Evolutionary conservation across 179 eudicot species (phyloP).

Genomic region (Beta lomatogona): DNA sequence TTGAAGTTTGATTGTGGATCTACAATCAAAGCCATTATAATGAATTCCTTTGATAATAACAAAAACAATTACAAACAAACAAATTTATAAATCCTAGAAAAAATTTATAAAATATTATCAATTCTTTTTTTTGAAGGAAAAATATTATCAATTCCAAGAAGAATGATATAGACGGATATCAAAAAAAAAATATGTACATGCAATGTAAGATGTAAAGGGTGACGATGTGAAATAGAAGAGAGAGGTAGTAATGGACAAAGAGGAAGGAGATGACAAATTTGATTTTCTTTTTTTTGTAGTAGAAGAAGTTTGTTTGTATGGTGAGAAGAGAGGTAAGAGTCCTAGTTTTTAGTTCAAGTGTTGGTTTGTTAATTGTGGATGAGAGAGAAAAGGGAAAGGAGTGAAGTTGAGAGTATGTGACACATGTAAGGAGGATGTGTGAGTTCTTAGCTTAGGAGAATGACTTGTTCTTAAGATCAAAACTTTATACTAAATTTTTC

Average conservation of each 20-base stretch:
- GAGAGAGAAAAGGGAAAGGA: slow-evolving; percentile 47
- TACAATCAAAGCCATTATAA: slow-evolving; percentile 52
- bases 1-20: slow-evolving; percentile 67
- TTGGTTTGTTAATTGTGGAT: slow-evolving; percentile 41
- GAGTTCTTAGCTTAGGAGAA: slow-evolving; percentile 12
- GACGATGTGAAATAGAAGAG: neutral
- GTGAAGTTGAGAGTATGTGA: slow-evolving; percentile 38
- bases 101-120: neutral
- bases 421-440: slow-evolving; percentile 36
- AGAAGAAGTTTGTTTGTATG: slow-evolving; percentile 33
- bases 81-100: neutral
- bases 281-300: slow-evolving; percentile 20
- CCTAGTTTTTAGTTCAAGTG: slow-evolving; percentile 74
- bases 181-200: slow-evolving; percentile 6
- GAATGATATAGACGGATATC: neutral
- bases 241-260: slow-evolving; percentile 3
- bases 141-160: neutral
- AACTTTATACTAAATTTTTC: neutral
- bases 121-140: neutral
- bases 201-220: neutral
- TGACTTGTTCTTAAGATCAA: slow-evolving; percentile 30
- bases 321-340: slow-evolving; percentile 36
- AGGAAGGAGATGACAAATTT: neutral
- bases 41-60: neutral
- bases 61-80: neutral